Evolutionary conservation across 2,329 filamentous ascomycete genomes (phyloP).

Genomic region (Paradendryphiella salina): DNA sequence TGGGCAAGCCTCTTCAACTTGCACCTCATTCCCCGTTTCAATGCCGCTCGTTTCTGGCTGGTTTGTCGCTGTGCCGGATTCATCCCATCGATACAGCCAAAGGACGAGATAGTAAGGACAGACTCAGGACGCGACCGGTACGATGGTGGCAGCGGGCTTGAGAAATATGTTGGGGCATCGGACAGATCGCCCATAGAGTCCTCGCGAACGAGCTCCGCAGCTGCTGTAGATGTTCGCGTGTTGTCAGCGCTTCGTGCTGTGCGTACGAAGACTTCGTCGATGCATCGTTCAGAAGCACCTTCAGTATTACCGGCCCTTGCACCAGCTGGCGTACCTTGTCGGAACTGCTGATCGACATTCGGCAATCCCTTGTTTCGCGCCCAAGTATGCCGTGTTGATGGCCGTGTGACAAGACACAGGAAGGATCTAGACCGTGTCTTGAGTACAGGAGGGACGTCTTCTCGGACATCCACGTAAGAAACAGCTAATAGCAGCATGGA

Average conservation of each 20-base stretch:
- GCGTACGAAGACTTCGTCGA: constrained; percentile 20
- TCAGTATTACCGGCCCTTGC: constrained; percentile 19
- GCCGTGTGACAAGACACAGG: constrained; percentile 4
- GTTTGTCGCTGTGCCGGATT: constrained; percentile 31
- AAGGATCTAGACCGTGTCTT: constrained; percentile 18
- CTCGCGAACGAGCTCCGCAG: constrained; percentile 23
- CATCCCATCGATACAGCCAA: constrained; percentile 44
- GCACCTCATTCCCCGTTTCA: constrained; percentile 30
- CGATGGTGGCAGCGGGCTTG: constrained; percentile 39
- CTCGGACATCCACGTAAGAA: constrained; percentile 17
- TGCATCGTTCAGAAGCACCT: constrained; percentile 20
- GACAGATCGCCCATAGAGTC: constrained; percentile 41
- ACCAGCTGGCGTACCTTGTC: constrained; percentile 18
- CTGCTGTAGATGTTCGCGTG: constrained; percentile 21
- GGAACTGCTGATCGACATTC: constrained; percentile 3
- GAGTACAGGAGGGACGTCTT: constrained; percentile 8
- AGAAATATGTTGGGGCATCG: constrained; percentile 40
- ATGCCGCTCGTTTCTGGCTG: constrained; percentile 31
- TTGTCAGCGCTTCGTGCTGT: constrained; percentile 14
- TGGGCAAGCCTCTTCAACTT: constrained; percentile 36
- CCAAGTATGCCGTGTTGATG: constrained; percentile 10
- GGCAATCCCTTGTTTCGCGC: constrained; percentile 4
- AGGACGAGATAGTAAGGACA: constrained; percentile 40
- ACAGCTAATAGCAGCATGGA: constrained; percentile 32
- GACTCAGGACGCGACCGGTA: constrained; percentile 40